A percentile compares a stretch with the other conserved stretches of the same genome.
phyloP scores from a whole-genome alignment of 495 filamentous ascomycete genomes.

The Aspergillus cavernicola region DNA sequence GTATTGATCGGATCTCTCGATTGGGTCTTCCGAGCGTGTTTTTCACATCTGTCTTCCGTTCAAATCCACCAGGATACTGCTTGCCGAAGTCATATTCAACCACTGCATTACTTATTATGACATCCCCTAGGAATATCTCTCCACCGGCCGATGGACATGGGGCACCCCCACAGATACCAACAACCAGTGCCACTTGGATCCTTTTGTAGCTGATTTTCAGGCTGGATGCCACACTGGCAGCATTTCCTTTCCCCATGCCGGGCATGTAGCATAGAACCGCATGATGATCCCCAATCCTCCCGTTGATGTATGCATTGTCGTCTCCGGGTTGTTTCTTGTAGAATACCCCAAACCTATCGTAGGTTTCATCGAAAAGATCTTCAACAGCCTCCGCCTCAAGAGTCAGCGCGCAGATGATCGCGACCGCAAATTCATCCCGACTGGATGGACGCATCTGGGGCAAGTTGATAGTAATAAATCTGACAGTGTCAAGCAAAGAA shows the following conservation, averaged over 20 bases:
- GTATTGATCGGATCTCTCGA: conserved; percentile 25
- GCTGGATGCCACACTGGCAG: conserved; percentile 25
- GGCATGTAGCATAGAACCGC: conserved; percentile 33
- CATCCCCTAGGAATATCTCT: conserved; percentile 40
- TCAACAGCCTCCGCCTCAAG: conserved; percentile 29
- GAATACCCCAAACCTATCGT: conserved; percentile 4
- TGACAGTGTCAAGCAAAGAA: not conserved
- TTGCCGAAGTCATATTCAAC: conserved; percentile 40
- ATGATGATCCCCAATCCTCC: conserved; percentile 34
- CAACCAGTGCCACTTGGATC: conserved; percentile 22
- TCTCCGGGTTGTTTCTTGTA: conserved; percentile 6
- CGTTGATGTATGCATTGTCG: conserved; percentile 28
- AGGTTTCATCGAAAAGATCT: conserved; percentile 28
- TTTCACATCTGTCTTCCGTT: conserved; percentile 22
- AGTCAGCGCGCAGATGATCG: conserved; percentile 14
- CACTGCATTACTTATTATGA: conserved; percentile 37
- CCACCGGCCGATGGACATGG: conserved; percentile 10
- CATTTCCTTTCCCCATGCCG: conserved; percentile 31
- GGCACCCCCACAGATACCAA: conserved; percentile 7
- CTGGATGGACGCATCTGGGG: conserved; percentile 4
- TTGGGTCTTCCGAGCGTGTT: conserved; percentile 29
- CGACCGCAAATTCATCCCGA: conserved; percentile 20
- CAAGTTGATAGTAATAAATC: not conserved
- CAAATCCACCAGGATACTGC: conserved; percentile 24
- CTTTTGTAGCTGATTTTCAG: conserved; percentile 28